Conservation (phyloP, 208 protist species). For the Leishmania aethiopica region DNA sequence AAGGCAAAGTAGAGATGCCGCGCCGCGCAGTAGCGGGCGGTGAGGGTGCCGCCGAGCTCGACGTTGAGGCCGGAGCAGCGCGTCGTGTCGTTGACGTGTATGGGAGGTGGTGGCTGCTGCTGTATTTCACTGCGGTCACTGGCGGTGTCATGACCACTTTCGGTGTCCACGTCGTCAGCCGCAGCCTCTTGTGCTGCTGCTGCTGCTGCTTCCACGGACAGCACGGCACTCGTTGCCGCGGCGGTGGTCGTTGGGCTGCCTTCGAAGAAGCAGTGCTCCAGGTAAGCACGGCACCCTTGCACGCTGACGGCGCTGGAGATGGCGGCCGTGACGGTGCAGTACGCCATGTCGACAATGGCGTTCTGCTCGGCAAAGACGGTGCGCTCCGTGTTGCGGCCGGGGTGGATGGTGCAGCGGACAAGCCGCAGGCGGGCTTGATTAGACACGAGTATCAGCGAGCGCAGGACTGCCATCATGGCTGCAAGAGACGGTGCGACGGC, state of each 20-base stretch:
- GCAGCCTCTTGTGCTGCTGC: background rate
- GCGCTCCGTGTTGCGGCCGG: conserved; percentile 43
- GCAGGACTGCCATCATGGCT: conserved; percentile 33
- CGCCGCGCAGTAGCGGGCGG: conserved; percentile 53
- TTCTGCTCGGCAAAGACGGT: conserved; percentile 77
- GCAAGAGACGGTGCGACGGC: background rate
- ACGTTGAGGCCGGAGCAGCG: conserved; percentile 68
- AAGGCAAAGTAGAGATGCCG: conserved; percentile 75
- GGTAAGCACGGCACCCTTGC: conserved; percentile 62
- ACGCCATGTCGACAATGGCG: conserved; percentile 54
- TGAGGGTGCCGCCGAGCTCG: conserved; percentile 71
- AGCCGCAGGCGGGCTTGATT: conserved; percentile 60
- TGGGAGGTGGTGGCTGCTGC: background rate
- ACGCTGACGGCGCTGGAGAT: conserved; percentile 57
- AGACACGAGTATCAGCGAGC: conserved; percentile 65
- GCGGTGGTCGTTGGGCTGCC: conserved; percentile 12
- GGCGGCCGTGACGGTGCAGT: conserved; percentile 57
- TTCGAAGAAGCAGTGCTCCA: conserved; percentile 48
- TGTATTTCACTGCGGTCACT: background rate
- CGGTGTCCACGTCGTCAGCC: background rate
- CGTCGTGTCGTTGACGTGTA: conserved; percentile 29
- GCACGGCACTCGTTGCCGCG: background rate
- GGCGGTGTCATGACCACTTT: background rate
- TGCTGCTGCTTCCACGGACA: background rate
- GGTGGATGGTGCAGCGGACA: conserved; percentile 34